A percentile compares a stretch with the other conserved stretches of the same genome.
Evolutionary conservation across 2,329 filamentous ascomycete genomes (phyloP).

Genomic region (Paecilomyces sp.): DNA sequence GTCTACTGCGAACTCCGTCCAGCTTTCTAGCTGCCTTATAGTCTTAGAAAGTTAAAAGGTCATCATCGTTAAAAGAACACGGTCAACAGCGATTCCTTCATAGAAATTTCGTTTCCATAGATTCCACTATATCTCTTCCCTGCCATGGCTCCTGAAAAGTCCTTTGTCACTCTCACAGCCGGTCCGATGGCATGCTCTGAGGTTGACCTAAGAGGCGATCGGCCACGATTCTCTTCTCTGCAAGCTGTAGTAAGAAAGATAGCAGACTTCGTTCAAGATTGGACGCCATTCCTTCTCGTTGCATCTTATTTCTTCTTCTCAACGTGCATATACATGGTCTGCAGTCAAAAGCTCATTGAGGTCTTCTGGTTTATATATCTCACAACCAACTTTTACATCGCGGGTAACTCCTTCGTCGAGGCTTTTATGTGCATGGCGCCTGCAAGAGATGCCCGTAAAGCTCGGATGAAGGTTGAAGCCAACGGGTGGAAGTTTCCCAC

Average conservation of each 20-base stretch:
- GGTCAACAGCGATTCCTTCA: not conserved
- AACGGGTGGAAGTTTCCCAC: slow-evolving; percentile 36
- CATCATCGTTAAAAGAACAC: not conserved
- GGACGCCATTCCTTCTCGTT: slow-evolving; percentile 34
- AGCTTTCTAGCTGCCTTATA: not conserved
- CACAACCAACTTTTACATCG: slow-evolving; percentile 37
- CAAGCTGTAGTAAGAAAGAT: not conserved
- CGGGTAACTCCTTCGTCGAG: slow-evolving; percentile 34
- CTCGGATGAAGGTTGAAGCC: slow-evolving; percentile 27
- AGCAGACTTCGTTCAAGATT: slow-evolving; percentile 24
- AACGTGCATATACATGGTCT: slow-evolving; percentile 34
- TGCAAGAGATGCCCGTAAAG: slow-evolving; percentile 26
- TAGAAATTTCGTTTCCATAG: not conserved
- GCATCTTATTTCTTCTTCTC: slow-evolving; percentile 35
- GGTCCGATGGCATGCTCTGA: not conserved
- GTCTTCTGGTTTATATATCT: slow-evolving; percentile 40
- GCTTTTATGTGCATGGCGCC: slow-evolving; percentile 33
- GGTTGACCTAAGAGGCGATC: not conserved
- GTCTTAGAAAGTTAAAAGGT: not conserved
- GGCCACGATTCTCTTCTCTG: not conserved
- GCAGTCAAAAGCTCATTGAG: slow-evolving; percentile 24
- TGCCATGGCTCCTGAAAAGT: not conserved
- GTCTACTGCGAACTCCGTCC: not conserved
- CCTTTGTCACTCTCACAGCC: not conserved
- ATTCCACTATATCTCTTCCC: not conserved